Evolutionary conservation across 2,329 filamentous ascomycete genomes (phyloP).

Genomic region (Metarhizium sp.): DNA sequence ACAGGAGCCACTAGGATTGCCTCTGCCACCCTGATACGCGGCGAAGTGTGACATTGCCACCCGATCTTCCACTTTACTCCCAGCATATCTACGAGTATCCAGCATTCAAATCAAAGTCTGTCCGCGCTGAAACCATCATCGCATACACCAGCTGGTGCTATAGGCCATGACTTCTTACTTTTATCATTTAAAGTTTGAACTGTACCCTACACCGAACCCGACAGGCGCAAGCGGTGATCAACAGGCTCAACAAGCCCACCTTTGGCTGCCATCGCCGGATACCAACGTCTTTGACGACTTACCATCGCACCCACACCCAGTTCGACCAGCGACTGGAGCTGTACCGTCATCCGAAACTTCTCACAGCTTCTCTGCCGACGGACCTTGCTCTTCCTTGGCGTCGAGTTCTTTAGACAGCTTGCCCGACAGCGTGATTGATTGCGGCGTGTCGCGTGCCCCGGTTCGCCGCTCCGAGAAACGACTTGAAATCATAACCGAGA

Average conservation of each 20-base stretch:
- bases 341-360: neutral
- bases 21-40: neutral
- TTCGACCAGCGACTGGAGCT: slow-evolving; percentile 17
- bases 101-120: neutral
- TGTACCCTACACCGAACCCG: slow-evolving; percentile 42
- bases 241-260: slow-evolving; percentile 9
- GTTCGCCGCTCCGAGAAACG: slow-evolving; percentile 22
- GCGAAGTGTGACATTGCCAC: neutral
- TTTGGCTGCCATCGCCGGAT: slow-evolving; percentile 42
- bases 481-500: slow-evolving; percentile 28
- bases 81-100: neutral
- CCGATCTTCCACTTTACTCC: neutral
- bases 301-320: slow-evolving; percentile 32
- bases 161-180: slow-evolving; percentile 48
- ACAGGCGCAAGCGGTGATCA: slow-evolving; percentile 7
- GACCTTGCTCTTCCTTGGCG: neutral
- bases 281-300: slow-evolving; percentile 47
- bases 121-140: neutral
- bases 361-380: neutral
- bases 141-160: neutral
- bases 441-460: slow-evolving; percentile 31
- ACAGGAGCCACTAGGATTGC: neutral
- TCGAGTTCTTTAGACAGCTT: neutral
- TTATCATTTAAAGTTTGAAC: slow-evolving; percentile 58
- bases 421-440: slow-evolving; percentile 36